phyloP scores from a whole-genome alignment of 1,284 basidiomycete genomes.

The Tilletia indica region DNA sequence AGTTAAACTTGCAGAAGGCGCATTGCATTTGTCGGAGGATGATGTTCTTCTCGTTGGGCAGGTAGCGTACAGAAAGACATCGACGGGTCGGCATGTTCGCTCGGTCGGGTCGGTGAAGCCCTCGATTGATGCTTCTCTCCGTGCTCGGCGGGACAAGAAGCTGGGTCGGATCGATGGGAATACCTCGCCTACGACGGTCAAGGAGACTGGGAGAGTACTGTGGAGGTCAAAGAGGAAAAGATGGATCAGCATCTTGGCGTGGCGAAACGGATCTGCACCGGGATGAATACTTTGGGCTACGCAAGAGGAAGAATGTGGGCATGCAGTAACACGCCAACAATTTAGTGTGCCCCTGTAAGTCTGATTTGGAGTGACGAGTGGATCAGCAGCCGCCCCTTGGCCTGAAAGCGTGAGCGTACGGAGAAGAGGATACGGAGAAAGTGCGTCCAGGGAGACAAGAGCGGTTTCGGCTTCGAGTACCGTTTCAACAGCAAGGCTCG shows the following conservation, averaged over 20 bases:
- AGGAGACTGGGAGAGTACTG: slow-evolving; percentile 4
- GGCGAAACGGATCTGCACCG: too few species aligned
- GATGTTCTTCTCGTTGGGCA: slow-evolving; percentile 22
- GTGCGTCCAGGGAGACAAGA: too few species aligned
- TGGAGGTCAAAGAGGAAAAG: neutral
- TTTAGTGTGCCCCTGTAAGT: too few species aligned
- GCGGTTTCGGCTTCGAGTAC: too few species aligned
- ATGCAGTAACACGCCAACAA: slow-evolving; percentile 1
- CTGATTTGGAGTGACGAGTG: too few species aligned
- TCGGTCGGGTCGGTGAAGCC: neutral
- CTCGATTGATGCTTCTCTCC: neutral
- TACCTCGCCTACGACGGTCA: slow-evolving; percentile 15
- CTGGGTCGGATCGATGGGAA: slow-evolving; percentile 14
- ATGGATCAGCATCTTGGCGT: neutral
- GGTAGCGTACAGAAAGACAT: slow-evolving; percentile 19
- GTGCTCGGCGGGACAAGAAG: slow-evolving; percentile 7
- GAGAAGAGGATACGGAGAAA: too few species aligned
- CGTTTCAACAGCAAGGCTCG: too few species aligned
- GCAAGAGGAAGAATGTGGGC: slow-evolving; percentile 11
- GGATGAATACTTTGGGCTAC: neutral
- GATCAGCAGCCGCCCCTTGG: too few species aligned
- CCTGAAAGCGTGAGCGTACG: too few species aligned
- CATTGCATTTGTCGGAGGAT: slow-evolving; percentile 18
- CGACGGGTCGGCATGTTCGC: neutral
- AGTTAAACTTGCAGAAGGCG: slow-evolving; percentile 7